Conservation (phyloP, 2,329 filamentous ascomycete genomes). For the Westerdykella aurantiaca region DNA sequence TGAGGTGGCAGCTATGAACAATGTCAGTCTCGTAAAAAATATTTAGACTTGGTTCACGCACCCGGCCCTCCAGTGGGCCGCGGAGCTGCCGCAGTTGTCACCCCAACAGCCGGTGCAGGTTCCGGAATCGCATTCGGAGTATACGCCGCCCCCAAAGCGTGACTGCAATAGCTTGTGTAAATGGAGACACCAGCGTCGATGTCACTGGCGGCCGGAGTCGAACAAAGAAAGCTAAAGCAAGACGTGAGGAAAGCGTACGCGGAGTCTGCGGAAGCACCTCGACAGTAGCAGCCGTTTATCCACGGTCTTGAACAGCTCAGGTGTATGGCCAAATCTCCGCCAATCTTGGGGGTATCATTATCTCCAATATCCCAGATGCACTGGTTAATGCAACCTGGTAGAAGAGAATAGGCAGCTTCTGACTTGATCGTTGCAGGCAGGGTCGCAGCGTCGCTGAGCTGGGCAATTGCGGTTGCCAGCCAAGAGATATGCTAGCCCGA, state of each 20-base stretch:
- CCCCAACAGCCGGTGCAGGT: background rate
- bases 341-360: slow-evolving; percentile 6
- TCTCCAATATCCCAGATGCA: slow-evolving; percentile 11
- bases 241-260: slow-evolving; percentile 8
- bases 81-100: background rate
- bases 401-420: slow-evolving; percentile 7
- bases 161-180: slow-evolving; percentile 11
- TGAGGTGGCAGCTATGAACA: too few species aligned
- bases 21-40: too few species aligned
- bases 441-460: slow-evolving; percentile 5
- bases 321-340: slow-evolving; percentile 11
- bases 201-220: slow-evolving; percentile 4
- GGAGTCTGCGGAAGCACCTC: slow-evolving; percentile 2
- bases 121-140: slow-evolving; percentile 5
- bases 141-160: slow-evolving; percentile 8
- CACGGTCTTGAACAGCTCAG: slow-evolving; percentile 8
- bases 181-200: slow-evolving; percentile 7
- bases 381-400: slow-evolving; percentile 11
- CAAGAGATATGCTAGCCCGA: too few species aligned
- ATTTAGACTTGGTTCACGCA: too few species aligned
- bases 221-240: slow-evolving; percentile 10
- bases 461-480: background rate
- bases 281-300: slow-evolving; percentile 11
- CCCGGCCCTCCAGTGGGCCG: background rate
- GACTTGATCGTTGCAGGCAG: slow-evolving; percentile 6